Conservation (phyloP, 2,329 filamentous ascomycete genomes). For the Exserohilum turcica region DNA sequence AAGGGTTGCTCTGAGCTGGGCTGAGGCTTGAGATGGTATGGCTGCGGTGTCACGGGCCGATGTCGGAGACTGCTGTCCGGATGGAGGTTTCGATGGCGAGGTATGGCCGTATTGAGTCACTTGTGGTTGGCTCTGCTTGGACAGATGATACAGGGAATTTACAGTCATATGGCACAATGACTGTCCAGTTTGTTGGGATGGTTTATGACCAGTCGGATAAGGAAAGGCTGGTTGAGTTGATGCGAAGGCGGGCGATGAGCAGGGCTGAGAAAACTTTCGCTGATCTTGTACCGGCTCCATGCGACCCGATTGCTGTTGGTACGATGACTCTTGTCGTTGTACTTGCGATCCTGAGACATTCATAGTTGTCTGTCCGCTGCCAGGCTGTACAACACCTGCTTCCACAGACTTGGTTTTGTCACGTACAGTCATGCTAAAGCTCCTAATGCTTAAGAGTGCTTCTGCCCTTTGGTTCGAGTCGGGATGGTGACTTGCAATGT, state of each 20-base stretch:
- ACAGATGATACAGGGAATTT: not conserved
- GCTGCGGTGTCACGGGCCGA: not conserved
- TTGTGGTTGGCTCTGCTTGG: not conserved
- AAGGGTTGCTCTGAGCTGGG: constrained; percentile 2
- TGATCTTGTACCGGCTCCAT: no score
- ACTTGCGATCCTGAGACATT: not conserved
- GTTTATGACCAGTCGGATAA: not conserved
- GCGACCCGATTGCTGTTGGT: no score
- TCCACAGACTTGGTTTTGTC: not conserved
- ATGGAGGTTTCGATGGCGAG: not conserved
- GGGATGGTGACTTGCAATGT: not conserved
- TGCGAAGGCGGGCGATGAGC: not conserved
- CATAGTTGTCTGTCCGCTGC: not conserved
- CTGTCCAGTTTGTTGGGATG: not conserved
- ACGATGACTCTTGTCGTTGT: no score
- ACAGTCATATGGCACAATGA: not conserved
- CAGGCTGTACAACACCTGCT: not conserved
- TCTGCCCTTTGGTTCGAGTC: not conserved
- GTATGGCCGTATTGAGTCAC: not conserved
- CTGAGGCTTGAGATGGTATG: not conserved
- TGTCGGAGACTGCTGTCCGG: not conserved
- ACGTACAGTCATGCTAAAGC: not conserved
- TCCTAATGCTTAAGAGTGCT: not conserved
- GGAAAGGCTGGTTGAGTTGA: not conserved
- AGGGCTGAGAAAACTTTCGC: no score